phyloP scores from a whole-genome alignment of 768 basidiomycete species.

The Daedalea quercina region DNA sequence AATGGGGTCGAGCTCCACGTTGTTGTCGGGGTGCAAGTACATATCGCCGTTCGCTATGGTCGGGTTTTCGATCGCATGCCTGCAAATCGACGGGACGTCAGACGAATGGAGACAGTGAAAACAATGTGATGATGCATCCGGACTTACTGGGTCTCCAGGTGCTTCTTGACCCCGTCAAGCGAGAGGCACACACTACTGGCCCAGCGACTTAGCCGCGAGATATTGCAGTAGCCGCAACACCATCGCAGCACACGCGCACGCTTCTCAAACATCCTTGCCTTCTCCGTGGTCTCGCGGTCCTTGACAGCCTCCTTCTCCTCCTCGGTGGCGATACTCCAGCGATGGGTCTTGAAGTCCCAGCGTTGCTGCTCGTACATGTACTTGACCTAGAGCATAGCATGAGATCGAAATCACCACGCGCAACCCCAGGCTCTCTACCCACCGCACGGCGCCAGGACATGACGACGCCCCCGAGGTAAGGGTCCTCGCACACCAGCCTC shows the following conservation, averaged over 20 bases:
- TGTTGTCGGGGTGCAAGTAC: neutral
- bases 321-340: neutral
- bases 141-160: neutral
- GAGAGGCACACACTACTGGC: neutral
- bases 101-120: too few species aligned
- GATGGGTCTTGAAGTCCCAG: neutral
- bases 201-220: neutral
- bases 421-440: too few species aligned
- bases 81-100: too few species aligned
- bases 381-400: too few species aligned
- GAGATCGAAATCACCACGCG: too few species aligned
- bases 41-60: neutral
- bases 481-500: neutral
- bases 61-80: neutral
- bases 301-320: neutral
- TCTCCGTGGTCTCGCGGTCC: neutral
- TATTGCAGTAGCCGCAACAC: neutral
- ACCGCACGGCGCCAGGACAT: neutral
- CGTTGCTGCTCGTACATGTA: too few species aligned
- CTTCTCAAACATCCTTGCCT: neutral
- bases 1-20: neutral
- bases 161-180: neutral
- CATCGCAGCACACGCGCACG: neutral
- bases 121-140: neutral
- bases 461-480: neutral